Evolutionary conservation across 1,139 yeast species (phyloP).

Genomic region (Magnusiomyces tetraspermus): DNA sequence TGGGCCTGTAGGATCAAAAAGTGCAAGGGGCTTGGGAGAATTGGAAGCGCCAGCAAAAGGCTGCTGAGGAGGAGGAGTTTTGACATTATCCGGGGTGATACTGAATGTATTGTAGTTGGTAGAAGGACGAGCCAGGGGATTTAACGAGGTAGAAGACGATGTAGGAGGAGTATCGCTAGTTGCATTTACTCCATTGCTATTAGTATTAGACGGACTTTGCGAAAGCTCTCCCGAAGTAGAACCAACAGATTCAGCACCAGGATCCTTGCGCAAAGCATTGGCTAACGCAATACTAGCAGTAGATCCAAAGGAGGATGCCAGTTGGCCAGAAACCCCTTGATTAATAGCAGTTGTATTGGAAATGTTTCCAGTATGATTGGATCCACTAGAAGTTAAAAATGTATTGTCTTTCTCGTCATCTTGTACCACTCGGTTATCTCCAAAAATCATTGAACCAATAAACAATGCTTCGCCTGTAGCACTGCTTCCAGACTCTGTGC

Average conservation of each 20-base stretch:
- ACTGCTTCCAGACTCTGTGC: slow-evolving; percentile 13
- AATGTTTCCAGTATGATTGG: slow-evolving; percentile 4
- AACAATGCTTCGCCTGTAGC: slow-evolving; percentile 14
- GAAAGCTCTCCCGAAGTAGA: too few species aligned
- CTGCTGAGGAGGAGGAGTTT: too few species aligned
- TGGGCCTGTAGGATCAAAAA: slow-evolving; percentile 24
- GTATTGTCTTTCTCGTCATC: slow-evolving; percentile 10
- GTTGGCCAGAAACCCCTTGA: not conserved
- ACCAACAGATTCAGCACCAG: not conserved
- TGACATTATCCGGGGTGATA: too few species aligned
- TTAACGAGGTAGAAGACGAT: not conserved
- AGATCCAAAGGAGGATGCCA: not conserved
- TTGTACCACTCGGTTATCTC: not conserved
- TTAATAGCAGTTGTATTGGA: not conserved
- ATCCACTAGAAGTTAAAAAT: slow-evolving; percentile 3
- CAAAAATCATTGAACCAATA: slow-evolving; percentile 12
- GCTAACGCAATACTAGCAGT: not conserved
- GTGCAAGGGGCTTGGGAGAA: slow-evolving; percentile 10
- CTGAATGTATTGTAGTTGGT: too few species aligned
- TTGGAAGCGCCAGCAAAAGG: not conserved
- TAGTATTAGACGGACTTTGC: not conserved
- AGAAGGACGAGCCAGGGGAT: not conserved
- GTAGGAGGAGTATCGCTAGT: not conserved
- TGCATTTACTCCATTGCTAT: not conserved
- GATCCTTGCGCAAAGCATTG: slow-evolving; percentile 5